phyloP scores from a whole-genome alignment of 2,329 filamentous ascomycete genomes.

The Ambrosiella beaveri region DNA sequence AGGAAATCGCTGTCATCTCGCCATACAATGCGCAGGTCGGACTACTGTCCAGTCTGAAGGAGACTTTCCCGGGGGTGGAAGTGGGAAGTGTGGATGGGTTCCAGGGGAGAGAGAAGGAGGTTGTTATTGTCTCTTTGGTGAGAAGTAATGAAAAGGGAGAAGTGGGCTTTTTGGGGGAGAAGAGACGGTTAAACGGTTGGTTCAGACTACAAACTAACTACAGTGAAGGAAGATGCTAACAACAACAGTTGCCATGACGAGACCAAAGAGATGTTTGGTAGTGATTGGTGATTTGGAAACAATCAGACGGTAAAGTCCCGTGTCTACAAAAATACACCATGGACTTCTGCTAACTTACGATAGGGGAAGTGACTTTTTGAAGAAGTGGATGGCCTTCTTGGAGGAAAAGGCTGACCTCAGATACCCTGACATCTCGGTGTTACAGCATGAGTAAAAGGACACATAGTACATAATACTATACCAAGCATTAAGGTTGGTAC shows the following conservation, averaged over 20 bases:
- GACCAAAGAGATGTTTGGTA: conserved; percentile 76
- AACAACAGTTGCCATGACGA: conserved; percentile 78
- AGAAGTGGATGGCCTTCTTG: conserved; percentile 77
- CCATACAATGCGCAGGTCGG: conserved; percentile 93
- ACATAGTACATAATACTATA: neutral
- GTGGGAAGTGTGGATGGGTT: conserved; percentile 96
- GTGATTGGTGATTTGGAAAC: conserved; percentile 92
- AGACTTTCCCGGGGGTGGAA: conserved; percentile 68
- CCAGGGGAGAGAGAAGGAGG: conserved; percentile 93
- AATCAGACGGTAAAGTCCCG: conserved; percentile 55
- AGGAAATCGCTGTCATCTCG: conserved; percentile 84
- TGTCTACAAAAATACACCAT: neutral
- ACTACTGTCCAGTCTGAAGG: conserved; percentile 63
- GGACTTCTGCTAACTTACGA: neutral
- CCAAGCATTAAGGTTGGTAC: neutral
- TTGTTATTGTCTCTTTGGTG: conserved; percentile 82
- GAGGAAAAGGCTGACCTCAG: conserved; percentile 81
- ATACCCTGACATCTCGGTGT: conserved; percentile 52
- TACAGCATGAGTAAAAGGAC: conserved; percentile 15
- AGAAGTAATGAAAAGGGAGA: conserved; percentile 74
- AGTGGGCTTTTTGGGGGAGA: conserved; percentile 86
- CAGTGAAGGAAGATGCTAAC: conserved; percentile 1
- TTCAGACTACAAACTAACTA: conserved; percentile 12
- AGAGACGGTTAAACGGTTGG: conserved; percentile 78
- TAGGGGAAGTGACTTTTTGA: conserved; percentile 73